Conservation (phyloP, 805 yeast genomes). For the Saccharomycopsis sp. region DNA sequence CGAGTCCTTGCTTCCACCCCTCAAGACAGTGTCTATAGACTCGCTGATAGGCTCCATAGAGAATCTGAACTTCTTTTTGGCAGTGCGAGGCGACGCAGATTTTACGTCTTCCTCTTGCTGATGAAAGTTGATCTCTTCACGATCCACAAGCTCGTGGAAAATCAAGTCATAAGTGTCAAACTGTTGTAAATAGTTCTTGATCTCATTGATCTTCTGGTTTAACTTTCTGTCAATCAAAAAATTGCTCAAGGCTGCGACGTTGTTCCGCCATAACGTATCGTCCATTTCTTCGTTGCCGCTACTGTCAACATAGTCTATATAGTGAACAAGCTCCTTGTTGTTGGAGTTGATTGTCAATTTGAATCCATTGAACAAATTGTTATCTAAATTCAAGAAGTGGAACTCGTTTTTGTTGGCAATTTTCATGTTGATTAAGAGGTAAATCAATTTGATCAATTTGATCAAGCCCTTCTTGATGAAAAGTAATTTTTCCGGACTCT, state of each 20-base stretch:
- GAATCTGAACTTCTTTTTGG: background rate
- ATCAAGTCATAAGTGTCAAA: slow-evolving; percentile 19
- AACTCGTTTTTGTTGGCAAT: slow-evolving; percentile 12
- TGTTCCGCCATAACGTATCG: slow-evolving; percentile 7
- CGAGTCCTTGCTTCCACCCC: background rate
- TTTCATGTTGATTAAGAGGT: slow-evolving; percentile 7
- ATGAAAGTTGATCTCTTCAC: slow-evolving; percentile 11
- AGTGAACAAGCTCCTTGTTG: background rate
- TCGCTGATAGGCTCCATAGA: slow-evolving; percentile 1
- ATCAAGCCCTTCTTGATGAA: slow-evolving; percentile 4
- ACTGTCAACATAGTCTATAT: background rate
- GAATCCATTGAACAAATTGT: background rate
- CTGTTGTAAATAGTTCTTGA: slow-evolving; percentile 14
- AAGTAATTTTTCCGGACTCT: background rate
- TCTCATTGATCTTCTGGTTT: slow-evolving; percentile 11
- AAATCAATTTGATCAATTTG: slow-evolving; percentile 4
- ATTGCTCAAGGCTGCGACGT: slow-evolving; percentile 1
- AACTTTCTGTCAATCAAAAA: slow-evolving; percentile 14
- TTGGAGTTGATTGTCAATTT: slow-evolving; percentile 1
- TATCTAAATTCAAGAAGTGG: slow-evolving; percentile 9
- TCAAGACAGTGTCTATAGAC: background rate
- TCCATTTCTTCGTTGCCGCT: background rate
- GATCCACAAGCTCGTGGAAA: slow-evolving; percentile 17
- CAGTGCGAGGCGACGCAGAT: background rate
- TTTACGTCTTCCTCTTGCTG: background rate